Base-by-base conservation (phyloP, 2,329 filamentous ascomycete genomes). In the Colletotrichum coccodes region DNA sequence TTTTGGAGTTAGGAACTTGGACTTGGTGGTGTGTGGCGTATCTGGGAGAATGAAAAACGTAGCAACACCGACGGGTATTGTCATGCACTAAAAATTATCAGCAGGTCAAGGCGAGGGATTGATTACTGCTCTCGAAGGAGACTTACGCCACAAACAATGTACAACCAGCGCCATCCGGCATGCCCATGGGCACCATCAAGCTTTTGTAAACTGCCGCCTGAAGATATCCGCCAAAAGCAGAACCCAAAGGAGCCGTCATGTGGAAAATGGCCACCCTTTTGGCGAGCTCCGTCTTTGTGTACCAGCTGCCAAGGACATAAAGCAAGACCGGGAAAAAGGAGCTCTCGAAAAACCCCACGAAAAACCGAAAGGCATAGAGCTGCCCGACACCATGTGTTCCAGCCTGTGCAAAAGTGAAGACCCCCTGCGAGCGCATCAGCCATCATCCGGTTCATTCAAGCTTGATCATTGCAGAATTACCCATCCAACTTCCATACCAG, bases 221-320 rank as follows among this genome's bases (percentile, higher is more conserved):
- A 0, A 89, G 79, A 65, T 87, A 89, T 1, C 86, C 87, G 16
- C 84, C 85, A 58, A 89, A 85, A 82, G 89, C 87, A 18, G 80
- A 78, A 0, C 85, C 87, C 0, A 88, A 78, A 3, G 82, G 84
- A 7, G 86, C 84, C 21, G 83, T 85, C 1, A 86, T 81, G 61
- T 84, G 80, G 69, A 85, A 84, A 49, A 85, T 80, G 64, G 81
- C 82, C 0, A 81, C 79, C 9, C 88, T 81, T 71, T 89, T 89
- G 61, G 85, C 88, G 0, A 85, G 81, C 28, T 68, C 64, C 3
- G 59, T 64, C 28, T 68, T 68, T 70, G 76, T 75, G 65, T 84
- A 85, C 83, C 82, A 85, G 0, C 78, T 81, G 1, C 82, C 80
- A 34, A 85, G 80, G 0, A 81, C 79, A 54, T 81, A 82, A 11